Conservation (phyloP, 805 yeast genomes). For the Novakomyces olei region DNA sequence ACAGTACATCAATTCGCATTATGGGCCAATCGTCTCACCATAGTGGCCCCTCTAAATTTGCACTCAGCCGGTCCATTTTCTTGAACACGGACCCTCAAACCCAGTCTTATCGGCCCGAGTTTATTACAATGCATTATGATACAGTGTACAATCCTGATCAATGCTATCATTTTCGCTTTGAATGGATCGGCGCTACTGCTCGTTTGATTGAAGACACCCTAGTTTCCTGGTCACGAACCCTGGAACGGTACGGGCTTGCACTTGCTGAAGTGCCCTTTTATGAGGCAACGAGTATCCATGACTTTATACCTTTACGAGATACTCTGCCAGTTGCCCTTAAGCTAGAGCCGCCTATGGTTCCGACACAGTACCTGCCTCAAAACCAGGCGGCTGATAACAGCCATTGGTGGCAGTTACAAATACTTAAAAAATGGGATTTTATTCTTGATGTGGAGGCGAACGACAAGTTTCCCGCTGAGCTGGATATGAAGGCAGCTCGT, state of each 20-base stretch:
- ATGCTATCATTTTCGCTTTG: slow-evolving; percentile 73
- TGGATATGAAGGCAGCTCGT: slow-evolving; percentile 74
- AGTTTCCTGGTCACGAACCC: slow-evolving; percentile 53
- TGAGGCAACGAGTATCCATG: slow-evolving; percentile 58
- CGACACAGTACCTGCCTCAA: slow-evolving; percentile 5
- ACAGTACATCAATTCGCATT: too few relatives aligned
- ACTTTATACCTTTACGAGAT: slow-evolving; percentile 70
- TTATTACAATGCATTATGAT: slow-evolving; percentile 69
- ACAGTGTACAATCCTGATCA: slow-evolving; percentile 84
- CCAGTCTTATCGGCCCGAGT: slow-evolving; percentile 56
- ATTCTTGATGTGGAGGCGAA: slow-evolving; percentile 65
- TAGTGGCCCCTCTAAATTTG: slow-evolving; percentile 17
- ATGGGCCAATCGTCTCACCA: background rate
- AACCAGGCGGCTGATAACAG: slow-evolving; percentile 14
- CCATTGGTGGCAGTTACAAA: slow-evolving; percentile 55
- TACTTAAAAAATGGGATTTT: slow-evolving; percentile 51
- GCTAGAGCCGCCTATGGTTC: slow-evolving; percentile 37
- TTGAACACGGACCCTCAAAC: slow-evolving; percentile 55
- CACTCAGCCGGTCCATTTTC: slow-evolving; percentile 42
- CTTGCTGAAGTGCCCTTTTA: slow-evolving; percentile 81
- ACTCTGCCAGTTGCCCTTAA: slow-evolving; percentile 45
- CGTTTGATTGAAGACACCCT: slow-evolving; percentile 62
- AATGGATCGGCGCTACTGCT: slow-evolving; percentile 84
- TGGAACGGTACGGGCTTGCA: slow-evolving; percentile 64
- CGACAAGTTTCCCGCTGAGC: slow-evolving; percentile 16